Evolutionary conservation across 345 rosid species (phyloP), one percentile per base, ranked within the genome.

Genomic region (Rhodamnia argentea): DNA sequence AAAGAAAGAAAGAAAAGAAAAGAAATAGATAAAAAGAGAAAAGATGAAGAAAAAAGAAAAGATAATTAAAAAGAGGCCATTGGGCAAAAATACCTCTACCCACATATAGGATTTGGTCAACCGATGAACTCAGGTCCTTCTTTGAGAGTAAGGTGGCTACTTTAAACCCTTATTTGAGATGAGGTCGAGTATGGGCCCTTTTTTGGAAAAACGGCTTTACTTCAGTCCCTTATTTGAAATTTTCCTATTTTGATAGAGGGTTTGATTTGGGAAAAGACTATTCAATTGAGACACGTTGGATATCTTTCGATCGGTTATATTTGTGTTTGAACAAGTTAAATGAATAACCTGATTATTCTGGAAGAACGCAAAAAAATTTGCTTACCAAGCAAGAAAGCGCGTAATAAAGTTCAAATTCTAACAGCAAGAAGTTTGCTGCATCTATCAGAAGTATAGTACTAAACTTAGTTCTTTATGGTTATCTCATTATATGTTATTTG

Each of bases 171-270:
- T 58, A 58, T 26, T 58, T 58, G 13, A 26, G n/a, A 11, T 1
- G 7, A 1, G 27, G 5, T 26, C 14, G 14, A 26, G 0, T 24
- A 24, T 0, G 13, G 3, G 29, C 29, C 62, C 7, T 26, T 26
- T 50, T 50, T 50, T 10, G 13, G 2, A 50, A 50, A 47, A 47
- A 50, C 10, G 2, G 52, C 13, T 50, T 50, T 13, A 50, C 52
- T 50, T 50, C 52, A 50, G 1, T 10, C 13, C 52, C 52, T 50
- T 11, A 50, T 50, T 50, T 50, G 13, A 50, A 50, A 50, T 7
- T 50, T 50, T 50, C 52, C 52, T 50, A 50, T 32, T 70, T 9
- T 18, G 78, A 70, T 20, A 20, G 12, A 18, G 37, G 78, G 11
- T 70, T 18, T 37, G 22, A 70, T 32, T 37, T 70, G 47, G 78